Base-by-base conservation (phyloP, 2,329 filamentous ascomycete species). In the Monosporascus sp. region DNA sequence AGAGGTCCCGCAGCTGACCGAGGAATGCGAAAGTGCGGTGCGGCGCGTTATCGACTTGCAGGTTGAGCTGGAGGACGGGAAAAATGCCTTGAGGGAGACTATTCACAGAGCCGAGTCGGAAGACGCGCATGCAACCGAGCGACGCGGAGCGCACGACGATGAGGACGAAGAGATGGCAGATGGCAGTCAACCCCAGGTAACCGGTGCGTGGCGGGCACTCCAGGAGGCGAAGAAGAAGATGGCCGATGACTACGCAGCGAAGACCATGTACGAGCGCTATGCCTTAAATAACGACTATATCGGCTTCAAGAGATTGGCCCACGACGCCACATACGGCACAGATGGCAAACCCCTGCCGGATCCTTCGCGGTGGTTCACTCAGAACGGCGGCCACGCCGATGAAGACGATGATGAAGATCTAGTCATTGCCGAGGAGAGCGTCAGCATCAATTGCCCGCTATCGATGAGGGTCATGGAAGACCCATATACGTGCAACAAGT, bases 391-490 rank as follows among this genome's bases (percentile, higher is more conserved):
- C 19, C 61, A 58, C 1, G 70, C 61, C 1, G 71, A 62, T 1
- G 70, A 60, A 3, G 75, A 81, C 5, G 78, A 78, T 17, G 85
- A 87, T 52, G 85, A 88, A 20, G 88, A 92, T 43, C 75, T 92
- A 24, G 79, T 86, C 1, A 79, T 92, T 31, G 78, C 81, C 27
- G 76, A 81, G 48, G 83, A 85, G 57, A 80, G 78, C 5, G 76
- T 85, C 50, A 87, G 82, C 66, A 80, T 86, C 35, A 85, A 82
- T 61, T 92, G 88, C 63, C 87, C 87, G 0, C 68, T 92, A 20
- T 87, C 87, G 0, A 73, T 91, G 58, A 74, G 75, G 50, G 74
- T 79, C 45, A 85, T 90, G 73, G 72, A 74, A 43, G 78, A 89
- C 50, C 88, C 88, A 0, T 84, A 82, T 63, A 88, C 81, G 52